phyloP scores from a whole-genome alignment of 2,329 filamentous ascomycete species.

The Dactylella cylindrospora region DNA sequence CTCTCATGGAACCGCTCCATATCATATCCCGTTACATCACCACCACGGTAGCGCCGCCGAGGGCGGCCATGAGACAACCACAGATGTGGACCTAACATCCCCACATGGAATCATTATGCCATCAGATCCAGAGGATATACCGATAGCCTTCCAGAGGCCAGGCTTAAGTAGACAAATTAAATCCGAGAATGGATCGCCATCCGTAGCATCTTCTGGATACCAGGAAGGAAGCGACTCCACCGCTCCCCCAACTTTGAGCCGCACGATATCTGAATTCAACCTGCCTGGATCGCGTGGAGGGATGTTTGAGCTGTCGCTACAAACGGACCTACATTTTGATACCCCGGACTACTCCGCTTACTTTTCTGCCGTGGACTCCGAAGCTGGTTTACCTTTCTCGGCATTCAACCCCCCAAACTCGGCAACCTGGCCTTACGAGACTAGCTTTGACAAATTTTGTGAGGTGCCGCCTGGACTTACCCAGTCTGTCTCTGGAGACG shows the following conservation, averaged over 20 bases:
- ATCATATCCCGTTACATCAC: conserved; percentile 60
- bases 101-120: conserved; percentile 42
- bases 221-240: conserved; percentile 54
- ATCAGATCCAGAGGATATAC: conserved; percentile 51
- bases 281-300: conserved; percentile 60
- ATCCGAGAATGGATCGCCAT: conserved; percentile 51
- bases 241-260: conserved; percentile 62
- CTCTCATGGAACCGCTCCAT: conserved; percentile 65
- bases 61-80: conserved; percentile 55
- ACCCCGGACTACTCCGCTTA: conserved; percentile 47
- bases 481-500: conserved; percentile 66
- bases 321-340: conserved; percentile 49
- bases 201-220: conserved; percentile 40
- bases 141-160: conserved; percentile 55
- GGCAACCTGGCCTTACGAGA: conserved; percentile 59
- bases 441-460: conserved; percentile 54
- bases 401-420: conserved; percentile 59
- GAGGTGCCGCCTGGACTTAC: conserved; percentile 56
- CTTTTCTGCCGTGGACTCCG: conserved; percentile 48
- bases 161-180: conserved; percentile 54
- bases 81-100: conserved; percentile 38
- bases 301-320: conserved; percentile 56
- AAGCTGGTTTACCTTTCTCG: conserved; percentile 52
- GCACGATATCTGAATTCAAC: conserved; percentile 55
- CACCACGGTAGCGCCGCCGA: conserved; percentile 61